Percentiles rank a stretch among this genome's conserved stretches.
phyloP scores from a whole-genome alignment of 2,329 filamentous ascomycete genomes.

The Aspergillus pseudoviridinutans region DNA sequence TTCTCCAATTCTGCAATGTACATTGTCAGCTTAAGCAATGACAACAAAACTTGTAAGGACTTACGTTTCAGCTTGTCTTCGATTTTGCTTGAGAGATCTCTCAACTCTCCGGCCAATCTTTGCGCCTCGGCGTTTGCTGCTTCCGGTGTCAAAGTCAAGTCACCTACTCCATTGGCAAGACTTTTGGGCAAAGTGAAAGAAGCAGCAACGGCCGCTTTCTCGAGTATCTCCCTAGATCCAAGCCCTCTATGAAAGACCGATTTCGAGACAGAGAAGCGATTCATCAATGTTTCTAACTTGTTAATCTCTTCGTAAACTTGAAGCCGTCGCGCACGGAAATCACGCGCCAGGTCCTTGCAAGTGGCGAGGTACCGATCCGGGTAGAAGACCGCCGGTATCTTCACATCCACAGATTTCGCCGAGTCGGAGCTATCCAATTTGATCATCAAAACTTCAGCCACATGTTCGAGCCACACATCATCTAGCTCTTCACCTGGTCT shows the following conservation, averaged over 20 bases:
- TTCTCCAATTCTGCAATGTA: constrained; percentile 40
- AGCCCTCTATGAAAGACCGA: constrained; percentile 15
- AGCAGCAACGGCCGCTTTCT: constrained; percentile 33
- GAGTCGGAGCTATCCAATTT: constrained; percentile 36
- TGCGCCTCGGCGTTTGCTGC: constrained; percentile 19
- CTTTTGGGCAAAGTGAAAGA: constrained; percentile 23
- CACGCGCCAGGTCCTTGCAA: constrained; percentile 45
- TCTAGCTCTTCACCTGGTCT: constrained; percentile 36
- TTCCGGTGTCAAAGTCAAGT: constrained; percentile 14
- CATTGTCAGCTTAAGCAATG: background rate
- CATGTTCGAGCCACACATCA: constrained; percentile 45
- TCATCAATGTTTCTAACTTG: constrained; percentile 28
- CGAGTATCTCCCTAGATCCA: constrained; percentile 29
- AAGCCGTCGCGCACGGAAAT: constrained; percentile 42
- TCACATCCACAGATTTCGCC: constrained; percentile 41
- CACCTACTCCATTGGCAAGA: constrained; percentile 10
- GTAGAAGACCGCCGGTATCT: constrained; percentile 53
- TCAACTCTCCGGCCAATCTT: constrained; percentile 33
- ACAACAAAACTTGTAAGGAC: background rate
- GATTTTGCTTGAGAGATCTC: constrained; percentile 34
- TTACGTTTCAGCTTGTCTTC: constrained; percentile 40
- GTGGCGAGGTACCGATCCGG: constrained; percentile 57
- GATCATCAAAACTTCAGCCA: constrained; percentile 56
- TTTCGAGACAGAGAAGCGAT: constrained; percentile 26
- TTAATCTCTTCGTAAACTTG: constrained; percentile 31